phyloP scores from a whole-genome alignment of 1,284 basidiomycete genomes.

The Ceratobasidium sp. region DNA sequence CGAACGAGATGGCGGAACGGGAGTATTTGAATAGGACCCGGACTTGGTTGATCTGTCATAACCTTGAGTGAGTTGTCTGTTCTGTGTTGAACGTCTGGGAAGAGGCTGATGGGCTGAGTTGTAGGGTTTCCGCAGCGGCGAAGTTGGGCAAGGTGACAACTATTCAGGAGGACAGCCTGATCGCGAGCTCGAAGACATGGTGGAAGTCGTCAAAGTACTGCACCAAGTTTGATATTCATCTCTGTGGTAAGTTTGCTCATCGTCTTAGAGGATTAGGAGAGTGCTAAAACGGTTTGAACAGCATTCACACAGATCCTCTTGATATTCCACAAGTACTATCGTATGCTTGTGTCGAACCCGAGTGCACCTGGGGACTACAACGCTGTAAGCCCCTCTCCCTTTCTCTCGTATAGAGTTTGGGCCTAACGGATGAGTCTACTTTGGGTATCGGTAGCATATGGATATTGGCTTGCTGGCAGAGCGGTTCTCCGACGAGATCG shows the following conservation, averaged over 20 bases:
- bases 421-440: background rate
- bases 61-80: slow-evolving; percentile 23
- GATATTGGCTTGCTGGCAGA: background rate
- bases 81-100: background rate
- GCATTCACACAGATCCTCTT: slow-evolving; percentile 35
- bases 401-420: background rate
- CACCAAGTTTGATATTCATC: slow-evolving; percentile 23
- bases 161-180: slow-evolving; percentile 21
- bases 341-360: slow-evolving; percentile 1
- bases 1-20: slow-evolving; percentile 26
- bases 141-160: slow-evolving; percentile 24
- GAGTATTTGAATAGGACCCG: slow-evolving; percentile 22
- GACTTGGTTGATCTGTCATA: slow-evolving; percentile 35
- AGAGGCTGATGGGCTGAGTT: background rate
- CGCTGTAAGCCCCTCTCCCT: background rate
- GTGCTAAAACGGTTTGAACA: slow-evolving; percentile 2
- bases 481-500: slow-evolving; percentile 11
- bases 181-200: slow-evolving; percentile 33
- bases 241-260: slow-evolving; percentile 31
- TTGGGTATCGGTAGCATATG: background rate
- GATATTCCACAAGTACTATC: slow-evolving; percentile 38
- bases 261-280: background rate
- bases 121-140: slow-evolving; percentile 21
- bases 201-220: slow-evolving; percentile 20
- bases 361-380: background rate